Conservation (phyloP, 176 grass and related monocot genomes). For the bread wheat (Triticum aestivum) region IWGSC_CS_RefSeq_v2.1 NC_057805.1:513412057-513412556, state of each 20-base stretch:
- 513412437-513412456: slow-evolving; percentile 59
- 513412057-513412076: not conserved
- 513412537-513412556: not conserved
- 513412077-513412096: not conserved
- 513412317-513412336: not conserved
- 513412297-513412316: no score
- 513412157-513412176: slow-evolving; percentile 50
- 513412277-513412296: not conserved
- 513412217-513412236: slow-evolving; percentile 29
- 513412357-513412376: not conserved
- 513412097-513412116: no score
- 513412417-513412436: slow-evolving; percentile 28
- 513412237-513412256: not conserved
- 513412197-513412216: slow-evolving; percentile 39
- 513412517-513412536: not conserved
- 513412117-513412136: no score
- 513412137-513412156: slow-evolving; percentile 35
- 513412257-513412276: not conserved
- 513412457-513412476: slow-evolving; percentile 37
- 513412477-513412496: not conserved
- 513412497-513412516: not conserved
- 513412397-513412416: slow-evolving; percentile 24
- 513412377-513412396: not conserved
- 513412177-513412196: slow-evolving; percentile 43
- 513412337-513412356: not conserved